phyloP scores from a whole-genome alignment of 1,284 basidiomycete genomes.

The Schizophyllum amplum region DNA sequence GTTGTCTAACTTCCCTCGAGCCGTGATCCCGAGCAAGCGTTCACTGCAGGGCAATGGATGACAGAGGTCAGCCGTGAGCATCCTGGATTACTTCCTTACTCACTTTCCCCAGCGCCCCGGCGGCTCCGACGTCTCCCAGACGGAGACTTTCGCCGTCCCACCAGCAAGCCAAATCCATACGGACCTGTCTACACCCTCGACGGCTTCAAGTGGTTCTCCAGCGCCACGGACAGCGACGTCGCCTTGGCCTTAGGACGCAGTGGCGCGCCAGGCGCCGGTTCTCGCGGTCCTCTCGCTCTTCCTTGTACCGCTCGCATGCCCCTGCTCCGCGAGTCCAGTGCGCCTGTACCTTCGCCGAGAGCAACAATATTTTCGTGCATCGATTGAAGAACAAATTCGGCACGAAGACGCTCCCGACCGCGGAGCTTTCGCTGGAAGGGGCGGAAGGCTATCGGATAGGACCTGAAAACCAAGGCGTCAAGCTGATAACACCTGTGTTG shows the following conservation, averaged over 20 bases:
- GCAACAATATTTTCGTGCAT: constrained; percentile 68
- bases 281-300: constrained; percentile 63
- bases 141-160: constrained; percentile 55
- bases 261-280: constrained; percentile 39
- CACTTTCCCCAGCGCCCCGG: constrained; percentile 47
- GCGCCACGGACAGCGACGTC: constrained; percentile 70
- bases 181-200: constrained; percentile 51
- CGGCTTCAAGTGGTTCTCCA: constrained; percentile 82
- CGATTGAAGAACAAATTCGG: constrained; percentile 77
- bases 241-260: constrained; percentile 69
- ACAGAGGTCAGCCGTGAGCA: constrained; percentile 44
- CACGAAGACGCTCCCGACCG: constrained; percentile 70
- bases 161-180: constrained; percentile 26
- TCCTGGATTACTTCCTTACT: background rate
- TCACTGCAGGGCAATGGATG: constrained; percentile 81
- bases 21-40: constrained; percentile 54
- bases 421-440: constrained; percentile 60
- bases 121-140: constrained; percentile 70
- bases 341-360: constrained; percentile 36
- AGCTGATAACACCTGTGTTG: constrained; percentile 61
- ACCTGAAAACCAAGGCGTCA: constrained; percentile 53
- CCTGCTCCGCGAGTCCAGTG: constrained; percentile 29
- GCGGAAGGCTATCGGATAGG: constrained; percentile 65
- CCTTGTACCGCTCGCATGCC: constrained; percentile 57
- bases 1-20: constrained; percentile 24